These are phyloP conservation scores for Ascochyta viciae-villosae DNA, from an alignment of 2,329 filamentous ascomycete genomes.

Conservation along the genomic window DNA sequence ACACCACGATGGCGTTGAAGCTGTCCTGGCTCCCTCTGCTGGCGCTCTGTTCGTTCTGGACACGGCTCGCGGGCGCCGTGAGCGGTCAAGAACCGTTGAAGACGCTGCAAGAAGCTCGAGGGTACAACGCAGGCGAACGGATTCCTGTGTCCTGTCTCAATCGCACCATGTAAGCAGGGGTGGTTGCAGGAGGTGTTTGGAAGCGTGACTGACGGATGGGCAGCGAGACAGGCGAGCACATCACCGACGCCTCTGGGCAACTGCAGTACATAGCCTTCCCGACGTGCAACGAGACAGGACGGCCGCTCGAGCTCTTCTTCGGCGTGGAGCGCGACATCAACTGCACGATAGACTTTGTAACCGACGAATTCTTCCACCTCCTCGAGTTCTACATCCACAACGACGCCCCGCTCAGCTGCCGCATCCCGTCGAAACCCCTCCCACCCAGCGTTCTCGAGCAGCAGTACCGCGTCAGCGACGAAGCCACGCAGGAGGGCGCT, in stretches of 20 bases:
- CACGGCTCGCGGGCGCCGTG: slow-evolving; percentile 48
- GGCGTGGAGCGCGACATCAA: slow-evolving; percentile 81
- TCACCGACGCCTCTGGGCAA: slow-evolving; percentile 80
- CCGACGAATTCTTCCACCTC: slow-evolving; percentile 82
- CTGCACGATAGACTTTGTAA: slow-evolving; percentile 80
- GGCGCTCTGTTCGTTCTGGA: slow-evolving; percentile 40
- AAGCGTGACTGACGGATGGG: slow-evolving; percentile 7
- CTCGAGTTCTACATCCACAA: slow-evolving; percentile 98
- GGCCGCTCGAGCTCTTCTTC: slow-evolving; percentile 84
- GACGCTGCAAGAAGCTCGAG: slow-evolving; percentile 42
- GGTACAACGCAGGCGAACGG: slow-evolving; percentile 57
- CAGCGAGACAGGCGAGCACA: slow-evolving; percentile 88
- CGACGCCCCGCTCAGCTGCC: slow-evolving; percentile 91
- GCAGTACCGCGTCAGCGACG: slow-evolving; percentile 42
- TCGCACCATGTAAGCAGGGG: slow-evolving; percentile 55
- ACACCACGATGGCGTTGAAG: neutral
- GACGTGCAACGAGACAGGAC: slow-evolving; percentile 83
- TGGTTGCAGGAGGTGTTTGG: too few relatives aligned
- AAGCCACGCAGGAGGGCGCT: slow-evolving; percentile 51
- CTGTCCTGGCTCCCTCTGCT: slow-evolving; percentile 31
- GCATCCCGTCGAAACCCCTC: slow-evolving; percentile 79
- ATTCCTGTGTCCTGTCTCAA: slow-evolving; percentile 62
- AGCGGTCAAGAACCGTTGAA: slow-evolving; percentile 53
- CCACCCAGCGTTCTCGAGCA: slow-evolving; percentile 45
- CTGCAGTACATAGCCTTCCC: slow-evolving; percentile 93